Evolutionary conservation across 2,329 filamentous ascomycete species (phyloP), one percentile per base, ranked within the genome.

Genomic region (Ophiocordyceps camponoti-saundersi): DNA sequence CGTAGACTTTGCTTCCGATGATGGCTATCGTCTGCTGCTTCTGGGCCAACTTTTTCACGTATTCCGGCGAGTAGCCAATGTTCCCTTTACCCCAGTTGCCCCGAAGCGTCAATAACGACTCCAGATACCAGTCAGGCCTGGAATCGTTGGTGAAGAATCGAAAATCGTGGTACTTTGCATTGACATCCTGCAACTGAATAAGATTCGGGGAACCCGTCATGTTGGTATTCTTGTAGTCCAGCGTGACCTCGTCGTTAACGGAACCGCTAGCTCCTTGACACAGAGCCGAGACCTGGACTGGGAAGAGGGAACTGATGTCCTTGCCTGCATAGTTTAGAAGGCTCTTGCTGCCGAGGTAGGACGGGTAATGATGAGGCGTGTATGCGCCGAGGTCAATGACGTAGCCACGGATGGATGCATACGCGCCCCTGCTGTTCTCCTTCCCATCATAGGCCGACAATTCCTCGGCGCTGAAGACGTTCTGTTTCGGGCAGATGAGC

Each of bases 91-190:
- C 82, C 70, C 83, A 96, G 53, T 80, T 81, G 30, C 77, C 65
- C 55, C 82, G 83, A 46, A 98, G 68, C 61, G 80, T 78, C 30
- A 80, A 72, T 75, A 95, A 87, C 61, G 89, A 80, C 65, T 98
- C 86, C 48, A 74, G 82, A 66, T 90, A 96, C 92, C 92, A 98
- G 59, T 95, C 87, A 2, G 82, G 79, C 12, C 89, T 81, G 45
- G 75, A 82, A 59, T 95, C 85, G 53, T 88, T 86, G 32, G 76
- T 86, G 58, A 77, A 88, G 58, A 75, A 79, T 49, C 92, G 80
- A 76, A 98, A 98, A 61, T 98, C 92, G 58, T 98, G 92, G 60
- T 93, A 98, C 51, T 76, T 68, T 21, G 79, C 69, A 57, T 95
- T 94, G 21, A 71, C 53, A 57, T 96, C 89, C 4, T 73, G 71